Percentiles rank a stretch among this genome's conserved stretches.
These are phyloP conservation scores for Hawksworthiomyces lignivorus DNA, from an alignment of 2,329 filamentous ascomycete species.

Conservation along the genomic window DNA sequence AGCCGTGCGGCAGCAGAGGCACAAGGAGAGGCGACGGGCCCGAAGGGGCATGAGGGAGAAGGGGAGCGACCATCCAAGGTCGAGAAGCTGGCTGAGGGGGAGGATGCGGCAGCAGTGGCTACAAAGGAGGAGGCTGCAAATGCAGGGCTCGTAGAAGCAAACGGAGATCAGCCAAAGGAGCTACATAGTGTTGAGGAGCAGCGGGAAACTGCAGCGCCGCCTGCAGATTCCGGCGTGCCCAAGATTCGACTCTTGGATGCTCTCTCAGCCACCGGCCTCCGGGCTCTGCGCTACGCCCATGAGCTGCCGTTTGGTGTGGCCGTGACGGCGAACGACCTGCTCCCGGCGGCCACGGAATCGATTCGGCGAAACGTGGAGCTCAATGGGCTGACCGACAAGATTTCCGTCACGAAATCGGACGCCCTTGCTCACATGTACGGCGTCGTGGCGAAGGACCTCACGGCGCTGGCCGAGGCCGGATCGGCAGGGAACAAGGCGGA, in stretches of 20 bases:
- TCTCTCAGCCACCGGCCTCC: slow-evolving; percentile 84
- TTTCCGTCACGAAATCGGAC: slow-evolving; percentile 70
- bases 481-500: not conserved
- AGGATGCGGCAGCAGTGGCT: slow-evolving; percentile 4
- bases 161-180: too few species aligned
- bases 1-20: slow-evolving; percentile 15
- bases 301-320: slow-evolving; percentile 80
- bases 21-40: not conserved
- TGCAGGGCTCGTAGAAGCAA: slow-evolving; percentile 2
- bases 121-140: too few species aligned
- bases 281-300: slow-evolving; percentile 83
- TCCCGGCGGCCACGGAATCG: slow-evolving; percentile 64
- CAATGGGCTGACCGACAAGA: slow-evolving; percentile 65
- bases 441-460: slow-evolving; percentile 47
- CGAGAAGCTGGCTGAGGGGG: slow-evolving; percentile 1
- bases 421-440: slow-evolving; percentile 89
- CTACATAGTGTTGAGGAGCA: too few species aligned
- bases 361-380: slow-evolving; percentile 81
- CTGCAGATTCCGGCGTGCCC: slow-evolving; percentile 15
- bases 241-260: slow-evolving; percentile 86
- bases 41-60: not conserved
- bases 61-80: slow-evolving; percentile 3
- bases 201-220: slow-evolving; percentile 2
- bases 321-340: slow-evolving; percentile 85
- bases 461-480: slow-evolving; percentile 27